phyloP scores from a whole-genome alignment of 768 basidiomycete genomes.

The Kwoniella bestiolae region DNA sequence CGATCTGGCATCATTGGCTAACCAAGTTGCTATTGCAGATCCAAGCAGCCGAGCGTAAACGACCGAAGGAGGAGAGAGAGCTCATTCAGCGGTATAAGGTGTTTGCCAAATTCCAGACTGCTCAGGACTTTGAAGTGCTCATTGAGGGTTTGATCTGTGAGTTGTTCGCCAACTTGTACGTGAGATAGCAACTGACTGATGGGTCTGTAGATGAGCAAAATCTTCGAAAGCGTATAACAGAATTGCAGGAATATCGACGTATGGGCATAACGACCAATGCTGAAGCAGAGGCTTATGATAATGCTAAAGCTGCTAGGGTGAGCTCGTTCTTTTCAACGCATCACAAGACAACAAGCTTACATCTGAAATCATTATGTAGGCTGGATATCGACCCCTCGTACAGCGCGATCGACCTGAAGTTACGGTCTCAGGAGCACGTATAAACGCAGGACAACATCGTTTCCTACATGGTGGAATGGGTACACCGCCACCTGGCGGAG shows the following conservation, averaged over 20 bases:
- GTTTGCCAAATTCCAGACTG: slow-evolving; percentile 86
- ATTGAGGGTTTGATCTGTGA: slow-evolving; percentile 86
- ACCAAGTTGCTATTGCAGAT: slow-evolving; percentile 63
- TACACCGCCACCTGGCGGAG: slow-evolving; percentile 39
- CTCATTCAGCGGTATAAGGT: slow-evolving; percentile 85
- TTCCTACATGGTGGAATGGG: slow-evolving; percentile 41
- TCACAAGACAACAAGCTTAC: neutral
- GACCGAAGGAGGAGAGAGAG: slow-evolving; percentile 87
- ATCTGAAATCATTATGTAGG: slow-evolving; percentile 19
- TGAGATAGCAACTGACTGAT: slow-evolving; percentile 1
- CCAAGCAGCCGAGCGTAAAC: slow-evolving; percentile 87
- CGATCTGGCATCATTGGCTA: neutral
- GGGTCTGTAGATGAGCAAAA: slow-evolving; percentile 73
- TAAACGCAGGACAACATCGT: slow-evolving; percentile 50
- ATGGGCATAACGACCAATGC: slow-evolving; percentile 79
- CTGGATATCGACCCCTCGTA: slow-evolving; percentile 45
- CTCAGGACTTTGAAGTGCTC: slow-evolving; percentile 87
- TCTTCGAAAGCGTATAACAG: slow-evolving; percentile 83
- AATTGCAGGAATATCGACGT: slow-evolving; percentile 86
- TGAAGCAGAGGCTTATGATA: slow-evolving; percentile 90
- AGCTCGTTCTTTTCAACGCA: slow-evolving; percentile 46
- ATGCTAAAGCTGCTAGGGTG: slow-evolving; percentile 74
- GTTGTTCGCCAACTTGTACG: slow-evolving; percentile 45
- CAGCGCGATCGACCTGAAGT: slow-evolving; percentile 31
- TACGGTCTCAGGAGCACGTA: slow-evolving; percentile 35